These are phyloP conservation scores for Daedaleopsis nitida DNA, from an alignment of 768 basidiomycete genomes.

Conservation along the genomic window DNA sequence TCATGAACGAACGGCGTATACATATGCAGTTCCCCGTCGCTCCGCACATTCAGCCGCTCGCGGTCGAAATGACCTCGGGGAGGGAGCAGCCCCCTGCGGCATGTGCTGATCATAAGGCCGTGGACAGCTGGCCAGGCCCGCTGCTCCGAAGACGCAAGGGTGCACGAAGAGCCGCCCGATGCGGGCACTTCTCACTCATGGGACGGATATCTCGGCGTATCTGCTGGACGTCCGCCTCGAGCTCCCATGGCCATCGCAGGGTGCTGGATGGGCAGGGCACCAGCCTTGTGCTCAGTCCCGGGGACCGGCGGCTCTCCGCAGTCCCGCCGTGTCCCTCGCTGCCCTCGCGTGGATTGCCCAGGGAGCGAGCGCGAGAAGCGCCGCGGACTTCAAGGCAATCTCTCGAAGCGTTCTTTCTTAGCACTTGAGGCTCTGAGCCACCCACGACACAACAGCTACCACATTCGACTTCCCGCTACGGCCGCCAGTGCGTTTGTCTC, in stretches of 20 bases:
- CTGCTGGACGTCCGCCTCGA: background rate
- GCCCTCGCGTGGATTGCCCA: background rate
- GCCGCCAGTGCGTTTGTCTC: background rate
- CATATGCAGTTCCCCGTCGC: background rate
- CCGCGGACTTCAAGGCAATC: background rate
- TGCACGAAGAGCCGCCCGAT: background rate
- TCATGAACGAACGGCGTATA: background rate
- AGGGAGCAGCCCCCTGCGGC: slow-evolving; percentile 1
- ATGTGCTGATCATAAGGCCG: slow-evolving; percentile 12
- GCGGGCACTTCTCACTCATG: background rate
- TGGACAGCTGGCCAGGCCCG: slow-evolving; percentile 10
- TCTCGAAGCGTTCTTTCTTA: background rate
- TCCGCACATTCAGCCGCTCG: background rate
- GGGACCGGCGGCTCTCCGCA: background rate
- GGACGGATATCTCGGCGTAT: background rate
- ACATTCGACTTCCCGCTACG: background rate
- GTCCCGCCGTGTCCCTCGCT: background rate
- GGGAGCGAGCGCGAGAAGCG: background rate
- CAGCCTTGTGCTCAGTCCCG: background rate
- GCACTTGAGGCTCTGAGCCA: background rate
- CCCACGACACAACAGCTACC: background rate
- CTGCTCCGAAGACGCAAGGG: slow-evolving; percentile 3
- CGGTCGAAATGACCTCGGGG: background rate
- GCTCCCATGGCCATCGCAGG: background rate
- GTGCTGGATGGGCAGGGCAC: too few relatives aligned